Conservation (phyloP, 306 rosid genomes). For the Ammopiptanthus mongolicus region DNA sequence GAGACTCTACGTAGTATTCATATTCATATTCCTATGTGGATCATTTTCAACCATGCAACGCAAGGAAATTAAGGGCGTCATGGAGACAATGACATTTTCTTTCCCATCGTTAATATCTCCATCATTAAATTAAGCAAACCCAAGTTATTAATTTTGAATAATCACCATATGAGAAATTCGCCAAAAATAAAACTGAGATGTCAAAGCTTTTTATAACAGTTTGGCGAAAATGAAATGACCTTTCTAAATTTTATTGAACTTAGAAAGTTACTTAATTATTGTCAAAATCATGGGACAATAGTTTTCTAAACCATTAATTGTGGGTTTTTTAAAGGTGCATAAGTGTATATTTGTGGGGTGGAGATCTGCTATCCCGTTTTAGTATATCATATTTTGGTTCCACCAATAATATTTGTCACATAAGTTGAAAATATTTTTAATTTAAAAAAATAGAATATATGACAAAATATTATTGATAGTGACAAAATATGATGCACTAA, state of each 20-base stretch:
- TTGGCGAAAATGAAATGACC: background rate
- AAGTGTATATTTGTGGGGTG: too few species aligned
- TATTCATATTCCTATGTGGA: background rate
- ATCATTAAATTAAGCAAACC: background rate
- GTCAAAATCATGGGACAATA: background rate
- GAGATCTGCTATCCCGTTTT: too few species aligned
- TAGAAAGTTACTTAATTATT: too few species aligned
- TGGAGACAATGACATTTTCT: background rate
- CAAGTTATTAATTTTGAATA: background rate
- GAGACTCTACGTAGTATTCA: background rate
- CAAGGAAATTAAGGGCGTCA: too few species aligned
- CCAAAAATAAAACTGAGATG: background rate
- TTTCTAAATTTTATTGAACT: background rate
- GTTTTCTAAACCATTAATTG: background rate
- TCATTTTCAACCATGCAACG: slow-evolving; percentile 1
- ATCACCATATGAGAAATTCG: background rate
- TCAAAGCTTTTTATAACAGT: background rate
- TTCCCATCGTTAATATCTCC: background rate
- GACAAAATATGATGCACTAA: too few species aligned
- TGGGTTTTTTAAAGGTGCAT: background rate
- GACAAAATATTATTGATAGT: too few species aligned
- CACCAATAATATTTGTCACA: too few species aligned
- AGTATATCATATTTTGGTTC: too few species aligned
- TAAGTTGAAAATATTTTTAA: too few species aligned
- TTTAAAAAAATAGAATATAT: too few species aligned